These are phyloP conservation scores for Erodium chrysanthum DNA, from an alignment of 441 rosid species.

Conservation along the genomic window DNA sequence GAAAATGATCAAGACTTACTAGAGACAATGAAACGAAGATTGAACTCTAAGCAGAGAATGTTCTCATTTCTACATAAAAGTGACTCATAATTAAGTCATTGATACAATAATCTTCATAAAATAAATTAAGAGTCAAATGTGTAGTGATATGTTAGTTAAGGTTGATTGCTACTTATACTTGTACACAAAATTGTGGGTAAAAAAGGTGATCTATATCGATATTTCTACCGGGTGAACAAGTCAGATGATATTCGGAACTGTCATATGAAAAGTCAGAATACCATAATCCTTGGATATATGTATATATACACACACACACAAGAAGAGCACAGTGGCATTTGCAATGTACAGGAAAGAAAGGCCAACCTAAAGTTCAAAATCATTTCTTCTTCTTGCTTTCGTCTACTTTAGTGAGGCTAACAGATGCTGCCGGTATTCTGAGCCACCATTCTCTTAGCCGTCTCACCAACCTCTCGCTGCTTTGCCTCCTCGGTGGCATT, in stretches of 20 bases:
- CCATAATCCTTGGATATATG: neutral
- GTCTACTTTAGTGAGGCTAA: conserved; percentile 49
- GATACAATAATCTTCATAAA: too few relatives aligned
- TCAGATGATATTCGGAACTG: neutral
- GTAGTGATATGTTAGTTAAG: too few relatives aligned
- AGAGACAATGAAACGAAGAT: too few relatives aligned
- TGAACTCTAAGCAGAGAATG: too few relatives aligned
- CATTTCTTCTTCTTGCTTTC: conserved; percentile 63
- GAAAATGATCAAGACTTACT: too few relatives aligned
- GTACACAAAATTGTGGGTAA: too few relatives aligned
- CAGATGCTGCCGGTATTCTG: conserved; percentile 81
- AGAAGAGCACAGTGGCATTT: neutral
- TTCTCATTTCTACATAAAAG: too few relatives aligned
- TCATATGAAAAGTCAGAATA: neutral
- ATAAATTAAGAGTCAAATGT: too few relatives aligned
- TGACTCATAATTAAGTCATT: too few relatives aligned
- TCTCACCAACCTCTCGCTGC: conserved; percentile 49
- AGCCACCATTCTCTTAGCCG: conserved; percentile 90
- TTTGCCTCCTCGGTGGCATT: conserved; percentile 58
- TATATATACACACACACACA: neutral
- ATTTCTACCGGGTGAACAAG: neutral
- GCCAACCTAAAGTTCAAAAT: conserved; percentile 14
- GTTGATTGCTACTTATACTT: too few relatives aligned
- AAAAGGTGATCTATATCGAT: too few relatives aligned
- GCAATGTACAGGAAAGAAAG: neutral